Evolutionary conservation across 352 stramenopile species (phyloP), one percentile per base, ranked within the genome.

Genomic region (Globisporangium iwayamae): DNA sequence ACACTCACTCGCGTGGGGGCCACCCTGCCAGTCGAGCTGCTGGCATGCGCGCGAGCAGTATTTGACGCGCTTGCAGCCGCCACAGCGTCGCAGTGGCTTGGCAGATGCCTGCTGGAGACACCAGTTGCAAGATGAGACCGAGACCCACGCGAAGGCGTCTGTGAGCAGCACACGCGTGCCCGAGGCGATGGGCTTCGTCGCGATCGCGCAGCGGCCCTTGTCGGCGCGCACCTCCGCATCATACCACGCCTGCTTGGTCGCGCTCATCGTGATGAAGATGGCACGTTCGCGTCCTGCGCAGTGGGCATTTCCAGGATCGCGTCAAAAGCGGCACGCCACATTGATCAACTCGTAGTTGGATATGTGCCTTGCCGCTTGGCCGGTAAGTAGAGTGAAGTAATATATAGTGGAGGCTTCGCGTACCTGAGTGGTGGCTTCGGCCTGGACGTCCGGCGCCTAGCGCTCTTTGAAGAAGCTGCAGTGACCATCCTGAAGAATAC

Each of bases 21-120:
- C 69, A 9, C 47, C 48, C 5, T 61, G 28, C 84, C 82, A 93
- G 58, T 91, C 84, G 28, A 34, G 63, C 48, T 82, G 77, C 65
- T 91, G 84, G 66, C 84, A 93, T 13, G n/a, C 28, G 28, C 80
- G 79, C 34, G 74, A 84, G 67, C 84, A 93, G 55, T 91, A 93
- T 38, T 76, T 71, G 71, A 79, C 69, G 45, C 68, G 69, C n/a
- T 74, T 73, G 57, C 82, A 93, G 46, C 81, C 75, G 52, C 79
- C 69, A 54, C 84, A 93, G 41, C 75, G 73, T 45, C 64, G 76
- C 10, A 83, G 66, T 20, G 11, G 9, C 3, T 18, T 25, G 0
- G 6, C 8, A 16, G n/a, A 20, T 4, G 38, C 5, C 0, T 20
- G 1, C 25, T 62, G 13, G 30, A 90, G 81, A 65, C 83, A 91